Conservation (phyloP, 2,329 filamentous ascomycete species). For the Ilyonectria destructans region DNA sequence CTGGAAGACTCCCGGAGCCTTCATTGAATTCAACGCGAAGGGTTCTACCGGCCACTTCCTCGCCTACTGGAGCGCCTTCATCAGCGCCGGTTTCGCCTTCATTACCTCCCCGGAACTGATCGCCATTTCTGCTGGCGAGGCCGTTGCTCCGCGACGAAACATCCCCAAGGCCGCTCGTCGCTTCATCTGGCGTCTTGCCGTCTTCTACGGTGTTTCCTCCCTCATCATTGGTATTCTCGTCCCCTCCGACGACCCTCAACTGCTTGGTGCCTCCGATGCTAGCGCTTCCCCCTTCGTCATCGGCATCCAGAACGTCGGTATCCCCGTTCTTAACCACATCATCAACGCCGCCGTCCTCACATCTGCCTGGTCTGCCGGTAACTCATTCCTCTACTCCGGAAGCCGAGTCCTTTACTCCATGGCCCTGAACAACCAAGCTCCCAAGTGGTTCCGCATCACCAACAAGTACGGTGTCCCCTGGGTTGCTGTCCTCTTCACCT, state of each 20-base stretch:
- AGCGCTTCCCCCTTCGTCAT: conserved; percentile 76
- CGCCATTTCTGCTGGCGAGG: conserved; percentile 77
- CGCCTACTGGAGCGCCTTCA: conserved; percentile 71
- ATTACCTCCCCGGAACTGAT: conserved; percentile 76
- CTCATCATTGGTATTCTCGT: conserved; percentile 75
- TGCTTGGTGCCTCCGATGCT: conserved; percentile 73
- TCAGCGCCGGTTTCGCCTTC: conserved; percentile 75
- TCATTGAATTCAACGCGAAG: conserved; percentile 64
- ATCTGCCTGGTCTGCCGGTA: conserved; percentile 75
- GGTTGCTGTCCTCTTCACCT: conserved; percentile 67
- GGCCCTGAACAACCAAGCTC: conserved; percentile 77
- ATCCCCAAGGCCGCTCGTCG: conserved; percentile 77
- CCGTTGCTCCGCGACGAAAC: conserved; percentile 75
- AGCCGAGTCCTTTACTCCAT: conserved; percentile 81
- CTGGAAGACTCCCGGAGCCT: conserved; percentile 61
- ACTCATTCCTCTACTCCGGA: conserved; percentile 77
- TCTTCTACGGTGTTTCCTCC: conserved; percentile 77
- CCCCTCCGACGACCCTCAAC: conserved; percentile 75
- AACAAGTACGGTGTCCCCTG: conserved; percentile 75
- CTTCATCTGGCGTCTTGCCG: conserved; percentile 74
- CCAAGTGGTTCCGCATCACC: conserved; percentile 72
- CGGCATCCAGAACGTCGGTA: conserved; percentile 78
- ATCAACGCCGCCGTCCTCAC: conserved; percentile 81
- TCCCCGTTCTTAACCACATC: conserved; percentile 74
- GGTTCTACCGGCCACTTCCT: conserved; percentile 70